Evolutionary conservation across 805 yeast species (phyloP).

Genomic region (Brettanomyces naardenensis): DNA sequence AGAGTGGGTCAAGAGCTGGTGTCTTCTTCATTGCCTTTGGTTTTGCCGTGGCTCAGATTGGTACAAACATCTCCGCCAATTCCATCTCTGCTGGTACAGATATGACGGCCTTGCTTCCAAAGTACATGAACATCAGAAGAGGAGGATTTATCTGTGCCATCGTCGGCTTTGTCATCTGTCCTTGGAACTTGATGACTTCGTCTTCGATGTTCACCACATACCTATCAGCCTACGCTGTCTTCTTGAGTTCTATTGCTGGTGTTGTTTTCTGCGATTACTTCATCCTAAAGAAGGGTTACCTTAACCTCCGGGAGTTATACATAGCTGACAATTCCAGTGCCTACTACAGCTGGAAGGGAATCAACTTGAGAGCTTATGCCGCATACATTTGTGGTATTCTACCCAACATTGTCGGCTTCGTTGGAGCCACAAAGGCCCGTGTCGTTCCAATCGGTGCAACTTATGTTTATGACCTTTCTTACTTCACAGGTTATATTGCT

Average conservation of each 20-base stretch:
- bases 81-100: conserved; percentile 69
- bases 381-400: conserved; percentile 76
- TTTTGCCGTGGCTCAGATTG: conserved; percentile 69
- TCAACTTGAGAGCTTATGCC: conserved; percentile 77
- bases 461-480: conserved; percentile 63
- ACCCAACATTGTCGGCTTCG: conserved; percentile 84
- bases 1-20: conserved; percentile 66
- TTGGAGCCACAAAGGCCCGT: conserved; percentile 68
- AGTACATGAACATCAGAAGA: conserved; percentile 63
- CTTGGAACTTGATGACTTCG: conserved; percentile 71
- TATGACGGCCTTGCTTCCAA: conserved; percentile 58
- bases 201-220: conserved; percentile 73
- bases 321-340: conserved; percentile 32
- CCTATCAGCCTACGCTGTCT: conserved; percentile 73
- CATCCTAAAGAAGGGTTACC: conserved; percentile 65
- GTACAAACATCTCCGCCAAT: conserved; percentile 70
- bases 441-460: conserved; percentile 72
- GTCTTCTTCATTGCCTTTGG: conserved; percentile 67
- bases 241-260: conserved; percentile 79
- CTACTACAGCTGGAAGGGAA: conserved; percentile 61
- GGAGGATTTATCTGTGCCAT: conserved; percentile 75
- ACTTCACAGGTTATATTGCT: conserved; percentile 65
- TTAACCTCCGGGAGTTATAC: conserved; percentile 60
- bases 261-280: conserved; percentile 61
- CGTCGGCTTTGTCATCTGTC: conserved; percentile 64